Conservation (phyloP, 2,329 filamentous ascomycete species). For the Alternaria burnsii region DNA sequence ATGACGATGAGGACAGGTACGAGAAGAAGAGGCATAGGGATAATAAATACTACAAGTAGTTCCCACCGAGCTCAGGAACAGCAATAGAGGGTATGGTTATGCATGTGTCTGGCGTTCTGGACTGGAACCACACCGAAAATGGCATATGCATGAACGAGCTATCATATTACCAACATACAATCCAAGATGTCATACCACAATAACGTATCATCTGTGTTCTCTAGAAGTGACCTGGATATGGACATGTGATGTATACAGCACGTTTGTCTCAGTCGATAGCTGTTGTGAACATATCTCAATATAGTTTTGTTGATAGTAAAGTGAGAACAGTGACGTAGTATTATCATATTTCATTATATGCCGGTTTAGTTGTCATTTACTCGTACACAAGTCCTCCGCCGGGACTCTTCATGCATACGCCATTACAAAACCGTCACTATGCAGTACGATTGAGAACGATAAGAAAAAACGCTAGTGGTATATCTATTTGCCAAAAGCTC, state of each 20-base stretch:
- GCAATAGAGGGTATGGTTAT: background rate
- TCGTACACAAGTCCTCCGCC: background rate
- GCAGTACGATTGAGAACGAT: background rate
- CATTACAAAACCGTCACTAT: conserved; percentile 5
- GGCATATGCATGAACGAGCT: background rate
- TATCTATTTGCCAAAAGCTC: conserved; percentile 11
- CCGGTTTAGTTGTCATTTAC: background rate
- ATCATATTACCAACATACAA: background rate
- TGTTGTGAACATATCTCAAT: background rate
- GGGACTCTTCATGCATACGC: background rate
- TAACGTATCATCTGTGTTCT: background rate
- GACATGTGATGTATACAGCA: background rate
- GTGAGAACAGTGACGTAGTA: background rate
- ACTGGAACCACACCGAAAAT: background rate
- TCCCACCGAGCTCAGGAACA: background rate
- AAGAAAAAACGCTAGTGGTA: conserved; percentile 13
- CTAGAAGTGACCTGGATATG: background rate
- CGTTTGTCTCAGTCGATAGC: background rate
- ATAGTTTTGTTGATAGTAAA: too few species aligned
- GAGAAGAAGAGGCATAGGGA: conserved; percentile 32
- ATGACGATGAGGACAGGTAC: conserved; percentile 30
- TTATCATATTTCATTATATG: background rate
- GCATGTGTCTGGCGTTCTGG: background rate
- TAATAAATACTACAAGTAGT: conserved; percentile 19
- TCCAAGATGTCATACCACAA: background rate